A percentile compares a stretch with the other conserved stretches of the same genome.
phyloP scores from a whole-genome alignment of 1,139 yeast genomes.

The Debaryomycetaceae sp. region DNA sequence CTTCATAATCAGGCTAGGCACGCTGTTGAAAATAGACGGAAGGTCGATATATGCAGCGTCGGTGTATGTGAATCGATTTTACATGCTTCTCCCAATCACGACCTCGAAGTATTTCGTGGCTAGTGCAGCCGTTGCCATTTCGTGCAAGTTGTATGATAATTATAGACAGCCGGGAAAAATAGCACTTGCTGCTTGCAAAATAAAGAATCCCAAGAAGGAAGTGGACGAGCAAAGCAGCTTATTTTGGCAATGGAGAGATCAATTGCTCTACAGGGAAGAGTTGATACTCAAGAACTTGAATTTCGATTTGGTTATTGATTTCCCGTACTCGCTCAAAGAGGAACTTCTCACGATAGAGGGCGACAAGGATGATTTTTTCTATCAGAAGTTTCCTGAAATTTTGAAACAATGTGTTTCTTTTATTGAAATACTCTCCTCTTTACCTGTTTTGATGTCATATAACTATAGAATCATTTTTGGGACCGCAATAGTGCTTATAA shows the following conservation, averaged over 20 bases:
- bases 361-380: conserved; percentile 11
- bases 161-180: conserved; percentile 44
- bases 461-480: conserved; percentile 34
- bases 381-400: conserved; percentile 26
- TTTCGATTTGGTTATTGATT: conserved; percentile 37
- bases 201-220: conserved; percentile 30
- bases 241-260: conserved; percentile 50
- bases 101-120: conserved; percentile 46
- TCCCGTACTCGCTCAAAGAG: conserved; percentile 38
- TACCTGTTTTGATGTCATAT: conserved; percentile 37
- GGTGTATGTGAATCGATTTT: conserved; percentile 38
- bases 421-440: conserved; percentile 39
- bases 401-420: conserved; percentile 32
- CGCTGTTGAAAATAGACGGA: conserved; percentile 39
- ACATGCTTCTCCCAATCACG: conserved; percentile 42
- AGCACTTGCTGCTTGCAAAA: conserved; percentile 35
- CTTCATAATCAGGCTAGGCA: conserved; percentile 36
- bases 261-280: conserved; percentile 43
- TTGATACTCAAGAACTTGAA: conserved; percentile 36
- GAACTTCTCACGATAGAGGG: conserved; percentile 6
- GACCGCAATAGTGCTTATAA: conserved; percentile 26
- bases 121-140: conserved; percentile 42
- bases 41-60: conserved; percentile 44
- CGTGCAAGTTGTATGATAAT: conserved; percentile 42
- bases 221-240: conserved; percentile 40